Percentiles rank a stretch among this genome's conserved stretches.
These are phyloP conservation scores for Corniculantispora saksenae DNA, from an alignment of 2,329 filamentous ascomycete species.

Conservation along the genomic window DNA sequence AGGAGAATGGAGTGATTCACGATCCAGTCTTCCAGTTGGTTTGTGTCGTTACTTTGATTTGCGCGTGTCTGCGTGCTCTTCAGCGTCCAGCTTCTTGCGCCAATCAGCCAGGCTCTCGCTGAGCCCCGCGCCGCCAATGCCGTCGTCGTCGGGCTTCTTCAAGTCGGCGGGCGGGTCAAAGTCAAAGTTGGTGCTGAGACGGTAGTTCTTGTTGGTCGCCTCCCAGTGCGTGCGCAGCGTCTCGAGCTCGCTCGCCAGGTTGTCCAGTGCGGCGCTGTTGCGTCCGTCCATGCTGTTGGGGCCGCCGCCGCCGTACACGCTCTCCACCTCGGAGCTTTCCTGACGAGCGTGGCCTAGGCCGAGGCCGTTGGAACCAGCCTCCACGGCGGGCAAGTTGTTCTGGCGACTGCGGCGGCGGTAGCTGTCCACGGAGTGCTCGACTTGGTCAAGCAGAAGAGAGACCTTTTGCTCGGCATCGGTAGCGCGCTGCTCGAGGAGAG, in stretches of 20 bases:
- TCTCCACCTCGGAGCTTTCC: constrained; percentile 62
- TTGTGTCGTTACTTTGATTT: constrained; percentile 28
- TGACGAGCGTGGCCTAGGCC: constrained; percentile 49
- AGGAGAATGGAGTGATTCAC: constrained; percentile 9
- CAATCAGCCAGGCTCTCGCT: constrained; percentile 77
- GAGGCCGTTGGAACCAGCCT: constrained; percentile 38
- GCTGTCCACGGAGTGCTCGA: constrained; percentile 89
- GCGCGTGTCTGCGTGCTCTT: constrained; percentile 33
- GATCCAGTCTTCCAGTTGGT: constrained; percentile 4
- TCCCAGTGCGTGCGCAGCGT: constrained; percentile 91
- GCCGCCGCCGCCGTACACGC: constrained; percentile 53
- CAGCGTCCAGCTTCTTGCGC: constrained; percentile 72
- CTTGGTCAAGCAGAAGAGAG: constrained; percentile 87
- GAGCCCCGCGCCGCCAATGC: constrained; percentile 46
- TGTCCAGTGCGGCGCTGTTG: constrained; percentile 76
- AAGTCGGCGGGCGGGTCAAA: constrained; percentile 59
- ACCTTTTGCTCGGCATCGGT: constrained; percentile 92
- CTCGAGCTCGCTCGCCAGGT: constrained; percentile 88
- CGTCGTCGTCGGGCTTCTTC: constrained; percentile 47
- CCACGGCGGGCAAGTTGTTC: constrained; percentile 53
- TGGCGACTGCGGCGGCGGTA: constrained; percentile 79
- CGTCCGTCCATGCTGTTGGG: constrained; percentile 50
- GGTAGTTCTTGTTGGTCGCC: constrained; percentile 91
- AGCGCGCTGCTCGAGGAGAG: constrained; percentile 77
- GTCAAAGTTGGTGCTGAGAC: constrained; percentile 85